Evolutionary conservation across 306 rosid genomes (phyloP).

Genomic region (Glycine soja): DNA sequence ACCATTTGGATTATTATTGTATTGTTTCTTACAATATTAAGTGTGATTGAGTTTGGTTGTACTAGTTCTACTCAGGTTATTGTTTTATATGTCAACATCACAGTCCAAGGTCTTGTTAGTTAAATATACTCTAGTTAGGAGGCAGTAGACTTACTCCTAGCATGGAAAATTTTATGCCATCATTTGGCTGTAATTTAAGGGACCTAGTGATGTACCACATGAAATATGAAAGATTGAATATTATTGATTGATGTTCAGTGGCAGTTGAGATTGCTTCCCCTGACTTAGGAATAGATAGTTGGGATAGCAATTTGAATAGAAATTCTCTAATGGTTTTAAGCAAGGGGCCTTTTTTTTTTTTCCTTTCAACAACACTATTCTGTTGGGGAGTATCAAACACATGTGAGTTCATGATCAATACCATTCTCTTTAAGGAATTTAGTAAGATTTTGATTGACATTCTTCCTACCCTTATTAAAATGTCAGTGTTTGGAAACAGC

Average conservation of each 20-base stretch:
- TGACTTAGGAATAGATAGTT: neutral
- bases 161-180: neutral
- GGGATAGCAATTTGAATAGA: neutral
- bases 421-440: constrained; percentile 7
- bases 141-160: neutral
- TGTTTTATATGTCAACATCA: constrained; percentile 24
- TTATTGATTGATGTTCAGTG: neutral
- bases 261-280: neutral
- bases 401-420: no score
- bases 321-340: neutral
- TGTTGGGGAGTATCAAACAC: neutral
- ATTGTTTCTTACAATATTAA: neutral
- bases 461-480: no score
- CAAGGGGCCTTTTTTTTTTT: neutral
- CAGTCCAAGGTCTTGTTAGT: constrained; percentile 17
- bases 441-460: neutral
- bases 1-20: constrained; percentile 13
- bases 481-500: no score
- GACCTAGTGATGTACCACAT: neutral
- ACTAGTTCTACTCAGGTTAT: constrained; percentile 1
- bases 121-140: constrained; percentile 10
- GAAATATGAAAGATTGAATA: neutral
- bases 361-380: neutral
- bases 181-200: neutral
- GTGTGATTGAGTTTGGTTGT: constrained; percentile 2